Evolutionary conservation across 192 early-diverging fungal species (phyloP), one percentile per base, ranked within the genome.

Genomic region (Nowakowskiella sp.): DNA sequence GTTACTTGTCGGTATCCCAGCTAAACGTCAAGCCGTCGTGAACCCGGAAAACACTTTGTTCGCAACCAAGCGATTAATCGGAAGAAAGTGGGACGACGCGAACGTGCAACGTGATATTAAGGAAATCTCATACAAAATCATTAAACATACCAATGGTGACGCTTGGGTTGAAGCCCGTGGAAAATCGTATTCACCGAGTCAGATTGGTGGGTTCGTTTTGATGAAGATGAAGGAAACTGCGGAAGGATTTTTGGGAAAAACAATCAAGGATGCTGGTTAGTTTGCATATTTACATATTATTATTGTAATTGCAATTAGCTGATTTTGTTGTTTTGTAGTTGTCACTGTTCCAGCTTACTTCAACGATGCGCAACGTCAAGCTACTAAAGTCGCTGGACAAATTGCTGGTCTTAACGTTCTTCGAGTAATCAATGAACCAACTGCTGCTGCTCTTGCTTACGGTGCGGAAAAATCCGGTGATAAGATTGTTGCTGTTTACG

Each of bases 191-290:
- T 89, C 86, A 51, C 95, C 95, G 4, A 75, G 90, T 0, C 93
- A 99, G 74, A 88, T 99, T 44, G 92, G 93, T 60, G 95, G 82
- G 26, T 97, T 93, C 66, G 80, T 95, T n/a, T 80, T 97, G n/a
- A 82, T 84, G 61, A 99, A 99, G 76, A 92, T 99, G 93, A 96
- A 95, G 81, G 95, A 99, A 62, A 95, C 92, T 23, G 92, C 95
- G 6, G 76, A 81, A 49, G 56, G 56, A 19, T 80, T 74, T 66
- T 54, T 94, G 32, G 86, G 88, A 49, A 91, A 85, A 69, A 66
- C 80, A 22, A 82, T 86, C 50, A 83, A 89, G 64, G 81, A 94
- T 72, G 90, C 91, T 23, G 91, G 68, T 70, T 28, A 49, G 62
- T 29, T 25, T 13, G 30, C 19, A 22, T 31, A 9, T 34, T 32